phyloP scores from a whole-genome alignment of 2,329 filamentous ascomycete species.

The Microthyrium microscopicum region DNA sequence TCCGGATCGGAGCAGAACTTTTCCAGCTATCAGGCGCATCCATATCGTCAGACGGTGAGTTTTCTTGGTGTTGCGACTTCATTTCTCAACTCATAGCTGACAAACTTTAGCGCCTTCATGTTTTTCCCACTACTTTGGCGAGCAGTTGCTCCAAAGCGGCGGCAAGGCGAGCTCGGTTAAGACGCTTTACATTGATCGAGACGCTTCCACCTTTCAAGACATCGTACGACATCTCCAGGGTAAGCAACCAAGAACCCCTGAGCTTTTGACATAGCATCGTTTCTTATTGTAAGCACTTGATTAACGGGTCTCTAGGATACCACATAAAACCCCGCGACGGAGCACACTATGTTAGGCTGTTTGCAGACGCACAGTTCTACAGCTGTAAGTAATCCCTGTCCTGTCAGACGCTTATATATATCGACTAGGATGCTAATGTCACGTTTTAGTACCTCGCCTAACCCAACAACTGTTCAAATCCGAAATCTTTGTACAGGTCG shows the following conservation, averaged over 20 bases:
- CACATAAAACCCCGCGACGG: constrained; percentile 69
- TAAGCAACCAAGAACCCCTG: constrained; percentile 14
- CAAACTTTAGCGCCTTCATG: constrained; percentile 69
- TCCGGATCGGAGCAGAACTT: constrained; percentile 53
- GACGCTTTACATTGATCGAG: constrained; percentile 88
- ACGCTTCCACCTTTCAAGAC: constrained; percentile 74
- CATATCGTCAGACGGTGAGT: constrained; percentile 54
- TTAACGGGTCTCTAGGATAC: constrained; percentile 40
- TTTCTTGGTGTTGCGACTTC: background rate
- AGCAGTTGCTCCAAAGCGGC: constrained; percentile 53
- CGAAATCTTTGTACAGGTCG: constrained; percentile 83
- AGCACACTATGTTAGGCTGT: constrained; percentile 77
- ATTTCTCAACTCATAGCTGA: constrained; percentile 22
- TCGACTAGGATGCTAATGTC: constrained; percentile 9
- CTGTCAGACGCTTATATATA: constrained; percentile 5
- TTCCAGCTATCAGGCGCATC: constrained; percentile 54
- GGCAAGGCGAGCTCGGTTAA: constrained; percentile 44
- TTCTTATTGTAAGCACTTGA: background rate
- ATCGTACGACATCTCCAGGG: constrained; percentile 80
- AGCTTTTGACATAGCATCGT: background rate
- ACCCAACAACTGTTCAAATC: constrained; percentile 84
- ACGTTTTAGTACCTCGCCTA: constrained; percentile 55
- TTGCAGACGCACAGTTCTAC: constrained; percentile 92
- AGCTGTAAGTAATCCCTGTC: constrained; percentile 38
- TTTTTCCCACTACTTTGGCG: constrained; percentile 85